Evolutionary conservation across 164 flowering plant species (phyloP).

Genomic region (Magnolia sinica): DNA sequence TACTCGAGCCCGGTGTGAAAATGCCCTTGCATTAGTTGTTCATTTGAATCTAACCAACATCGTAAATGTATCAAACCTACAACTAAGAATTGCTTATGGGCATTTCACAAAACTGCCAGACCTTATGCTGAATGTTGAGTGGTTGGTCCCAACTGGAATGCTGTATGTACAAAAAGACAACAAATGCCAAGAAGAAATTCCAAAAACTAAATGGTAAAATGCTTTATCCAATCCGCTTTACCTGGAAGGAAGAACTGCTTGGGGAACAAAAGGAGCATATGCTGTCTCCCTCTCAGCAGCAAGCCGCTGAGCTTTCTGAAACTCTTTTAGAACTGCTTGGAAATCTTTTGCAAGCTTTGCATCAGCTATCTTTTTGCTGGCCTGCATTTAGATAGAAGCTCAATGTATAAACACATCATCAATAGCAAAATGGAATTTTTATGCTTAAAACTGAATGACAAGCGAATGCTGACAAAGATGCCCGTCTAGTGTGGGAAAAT

Average conservation of each 20-base stretch:
- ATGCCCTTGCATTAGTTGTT: too few relatives aligned
- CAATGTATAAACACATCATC: neutral
- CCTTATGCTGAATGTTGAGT: neutral
- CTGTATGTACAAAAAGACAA: neutral
- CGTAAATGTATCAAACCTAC: too few relatives aligned
- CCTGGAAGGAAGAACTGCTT: conserved; percentile 49
- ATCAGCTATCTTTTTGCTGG: conserved; percentile 70
- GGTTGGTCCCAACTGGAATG: neutral
- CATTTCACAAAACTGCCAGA: neutral
- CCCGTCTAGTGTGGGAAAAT: neutral
- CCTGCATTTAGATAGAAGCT: conserved; percentile 34
- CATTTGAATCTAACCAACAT: too few relatives aligned
- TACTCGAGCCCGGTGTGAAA: too few relatives aligned
- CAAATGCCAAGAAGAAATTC: neutral
- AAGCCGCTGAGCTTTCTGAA: conserved; percentile 77
- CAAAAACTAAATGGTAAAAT: neutral
- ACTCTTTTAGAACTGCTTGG: conserved; percentile 63
- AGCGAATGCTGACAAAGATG: neutral
- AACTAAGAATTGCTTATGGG: neutral
- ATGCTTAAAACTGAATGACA: neutral
- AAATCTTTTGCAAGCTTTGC: conserved; percentile 87
- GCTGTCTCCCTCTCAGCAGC: conserved; percentile 74
- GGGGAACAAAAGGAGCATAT: conserved; percentile 54
- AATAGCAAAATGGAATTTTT: too few relatives aligned
- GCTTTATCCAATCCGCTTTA: conserved; percentile 10